These are phyloP conservation scores for Fraxinus paxiana DNA, from an alignment of 305 asterid genomes.

Conservation along the genomic window DNA sequence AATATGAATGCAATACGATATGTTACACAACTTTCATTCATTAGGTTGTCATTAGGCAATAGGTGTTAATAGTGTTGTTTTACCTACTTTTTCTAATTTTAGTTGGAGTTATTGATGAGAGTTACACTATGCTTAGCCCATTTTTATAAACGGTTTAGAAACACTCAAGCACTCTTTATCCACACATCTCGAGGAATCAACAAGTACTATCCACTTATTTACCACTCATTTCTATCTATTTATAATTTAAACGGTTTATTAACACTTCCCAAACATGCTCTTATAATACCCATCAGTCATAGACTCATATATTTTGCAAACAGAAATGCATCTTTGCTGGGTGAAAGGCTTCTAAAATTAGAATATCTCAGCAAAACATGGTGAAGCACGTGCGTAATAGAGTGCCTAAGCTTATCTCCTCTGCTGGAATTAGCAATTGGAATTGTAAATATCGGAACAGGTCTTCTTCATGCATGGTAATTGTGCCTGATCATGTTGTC, in stretches of 20 bases:
- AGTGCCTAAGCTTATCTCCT: conserved; percentile 13
- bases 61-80: not conserved
- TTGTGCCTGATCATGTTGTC: conserved; percentile 7
- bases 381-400: not conserved
- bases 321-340: conserved; percentile 4
- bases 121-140: not conserved
- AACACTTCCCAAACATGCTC: not conserved
- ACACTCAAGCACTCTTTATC: not conserved
- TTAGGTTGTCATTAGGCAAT: not conserved
- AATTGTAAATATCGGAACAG: not conserved
- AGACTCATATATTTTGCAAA: conserved; percentile 3
- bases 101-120: not conserved
- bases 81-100: not conserved
- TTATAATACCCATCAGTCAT: not conserved
- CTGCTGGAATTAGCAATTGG: conserved; percentile 1
- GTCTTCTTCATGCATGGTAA: not conserved
- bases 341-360: conserved; percentile 13
- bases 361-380: conserved; percentile 8
- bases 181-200: not conserved
- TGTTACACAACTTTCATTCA: not conserved
- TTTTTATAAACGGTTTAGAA: not conserved
- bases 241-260: not conserved
- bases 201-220: too few species aligned
- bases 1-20: not conserved
- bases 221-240: not conserved